Evolutionary conservation across 371 early-diverging fungal genomes (phyloP), one percentile per base, ranked within the genome.

Genomic region (Mortierella sp.): DNA sequence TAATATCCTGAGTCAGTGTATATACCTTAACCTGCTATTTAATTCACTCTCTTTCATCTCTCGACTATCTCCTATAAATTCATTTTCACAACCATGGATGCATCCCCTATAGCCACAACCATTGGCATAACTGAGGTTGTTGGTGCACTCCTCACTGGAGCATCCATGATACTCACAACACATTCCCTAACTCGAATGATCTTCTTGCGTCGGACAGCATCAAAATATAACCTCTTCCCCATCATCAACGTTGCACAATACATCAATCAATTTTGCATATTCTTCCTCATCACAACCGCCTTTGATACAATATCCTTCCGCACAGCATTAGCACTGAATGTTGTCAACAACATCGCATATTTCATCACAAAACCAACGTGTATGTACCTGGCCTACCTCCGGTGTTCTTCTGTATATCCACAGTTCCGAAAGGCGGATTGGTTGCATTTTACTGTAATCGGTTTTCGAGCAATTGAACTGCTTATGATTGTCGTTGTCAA

Each of bases 381-480:
- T n/a, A 67, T 79, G 71, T 75, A 79, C 32, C 36, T 79, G 70
- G 80, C 80, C 47, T 79, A 79, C 40, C 63, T 79, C 15, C 75
- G 79, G 0, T 74, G 75, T n/a, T 74, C 74, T 3, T 63, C 79
- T 19, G 75, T 79, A 1, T 74, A 45, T 28, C 76, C 80, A 0
- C 40, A 64, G 7, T 69, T 70, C 28, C 36, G 45, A 43, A 79
- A 71, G 33, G 28, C 33, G 6, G 43, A 50, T 24, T 64, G 60
- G 63, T 33, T 79, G 8, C 80, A 79, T 38, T 61, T 43, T 28
- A 50, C 45, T 38, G 9, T 79, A 36, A 61, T 79, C 13, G 61
- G 43, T 15, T 45, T 70, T 13, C 62, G 80, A 10, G 76, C 67
- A 1, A 33, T 70, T 19, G 80, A 79, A 36, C 57, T 79, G 15